Base-by-base conservation (phyloP, 208 protist species). In the Leishmania mexicana region DNA sequence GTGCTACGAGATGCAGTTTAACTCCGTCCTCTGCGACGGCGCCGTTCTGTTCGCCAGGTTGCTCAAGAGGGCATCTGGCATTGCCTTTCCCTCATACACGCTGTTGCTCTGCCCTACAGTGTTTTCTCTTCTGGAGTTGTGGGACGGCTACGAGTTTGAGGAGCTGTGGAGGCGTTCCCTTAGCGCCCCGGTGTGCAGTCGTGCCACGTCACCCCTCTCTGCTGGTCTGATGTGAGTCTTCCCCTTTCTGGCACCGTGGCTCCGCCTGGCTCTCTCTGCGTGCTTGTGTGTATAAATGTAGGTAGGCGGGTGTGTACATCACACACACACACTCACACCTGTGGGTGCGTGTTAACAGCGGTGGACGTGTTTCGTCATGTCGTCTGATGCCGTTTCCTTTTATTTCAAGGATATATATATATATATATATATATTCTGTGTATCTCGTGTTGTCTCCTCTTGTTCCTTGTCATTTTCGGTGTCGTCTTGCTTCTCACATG, bases 1-100 rank as follows among this genome's bases (percentile, higher is more conserved):
- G 31, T 95, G 95, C 81, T 94, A 92, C 58, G 93, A 96, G 75
- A 92, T 94, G 90, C 93, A 94, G 81, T 93, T 87, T 64, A 88
- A 91, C 42, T 90, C 81, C 54, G 85, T 94, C 28, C 78, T 96
- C 42, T 87, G 87, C 42, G 83, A 84, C 60, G 85, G 81, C n/a
- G 93, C 89, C 40, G 85, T 96, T 60, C 80, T 87, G 8, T 95
- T 96, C 78, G 85, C 88, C 8, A 76, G 71, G 68, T 68, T 78
- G 51, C 83, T 96, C 72, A 78, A 75, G 53, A 81, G 78, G 35
- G 79, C 77, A 21, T 95, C 91, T 13, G 89, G 90, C 35, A 85
- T 95, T 38, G 76, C 86, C 3, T 96, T 96, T 64, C 93, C 93
- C 31, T 85, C 87, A 28, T 92, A 96, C 76, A 89, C 86, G 67